phyloP scores from a whole-genome alignment of 2,329 filamentous ascomycete genomes.

The Rhynchosporium graminicola region DNA sequence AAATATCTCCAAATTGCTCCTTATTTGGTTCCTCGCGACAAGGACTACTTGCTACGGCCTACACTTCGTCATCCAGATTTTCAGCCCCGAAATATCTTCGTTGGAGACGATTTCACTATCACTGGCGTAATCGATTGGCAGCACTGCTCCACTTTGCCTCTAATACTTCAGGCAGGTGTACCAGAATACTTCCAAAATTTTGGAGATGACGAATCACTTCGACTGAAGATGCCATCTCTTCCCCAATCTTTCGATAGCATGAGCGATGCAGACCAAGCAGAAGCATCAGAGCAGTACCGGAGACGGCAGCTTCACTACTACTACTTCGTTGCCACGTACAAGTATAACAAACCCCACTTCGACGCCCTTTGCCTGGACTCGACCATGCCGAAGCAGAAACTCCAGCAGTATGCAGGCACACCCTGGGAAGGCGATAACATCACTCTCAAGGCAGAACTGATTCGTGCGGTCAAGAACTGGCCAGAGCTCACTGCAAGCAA shows the following conservation, averaged over 20 bases:
- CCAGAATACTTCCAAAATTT: conserved; percentile 46
- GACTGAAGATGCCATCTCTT: conserved; percentile 34
- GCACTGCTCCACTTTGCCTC: conserved; percentile 42
- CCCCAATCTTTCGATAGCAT: conserved; percentile 30
- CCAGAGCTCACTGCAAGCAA: conserved; percentile 22
- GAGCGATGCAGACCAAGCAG: conserved; percentile 26
- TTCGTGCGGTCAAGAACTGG: conserved; percentile 34
- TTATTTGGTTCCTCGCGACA: background rate
- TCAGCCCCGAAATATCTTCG: conserved; percentile 38
- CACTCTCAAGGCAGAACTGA: conserved; percentile 36
- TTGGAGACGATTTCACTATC: conserved; percentile 39
- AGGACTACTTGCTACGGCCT: conserved; percentile 14
- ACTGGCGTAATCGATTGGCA: conserved; percentile 47
- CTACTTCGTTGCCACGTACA: conserved; percentile 37
- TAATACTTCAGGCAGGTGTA: conserved; percentile 43
- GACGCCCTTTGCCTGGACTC: conserved; percentile 32
- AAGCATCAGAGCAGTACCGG: conserved; percentile 34
- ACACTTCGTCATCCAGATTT: conserved; percentile 25
- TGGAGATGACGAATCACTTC: conserved; percentile 32
- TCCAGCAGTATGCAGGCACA: conserved; percentile 34
- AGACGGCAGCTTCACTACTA: conserved; percentile 40
- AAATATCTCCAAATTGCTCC: conserved; percentile 15
- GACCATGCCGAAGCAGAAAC: conserved; percentile 32
- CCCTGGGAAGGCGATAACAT: conserved; percentile 40
- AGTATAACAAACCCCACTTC: conserved; percentile 36